Base-by-base conservation (phyloP, 805 yeast genomes). In the Blastobotrys parvus region DNA sequence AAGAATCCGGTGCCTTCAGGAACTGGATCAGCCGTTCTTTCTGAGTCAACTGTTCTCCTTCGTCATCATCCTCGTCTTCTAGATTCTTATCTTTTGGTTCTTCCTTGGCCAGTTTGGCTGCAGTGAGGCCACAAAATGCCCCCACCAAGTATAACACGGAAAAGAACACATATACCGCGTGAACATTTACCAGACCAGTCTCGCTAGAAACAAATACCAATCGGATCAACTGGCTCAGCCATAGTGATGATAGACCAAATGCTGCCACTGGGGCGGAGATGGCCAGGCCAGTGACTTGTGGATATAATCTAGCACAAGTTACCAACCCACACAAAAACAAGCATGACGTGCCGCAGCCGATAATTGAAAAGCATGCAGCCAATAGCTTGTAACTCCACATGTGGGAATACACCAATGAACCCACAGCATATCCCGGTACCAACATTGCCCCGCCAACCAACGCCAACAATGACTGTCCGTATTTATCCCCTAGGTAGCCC, bases 251-350 rank as follows among this genome's bases (percentile, higher is more conserved):
- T 23, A 87, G 56, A 1, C 97, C 98, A 60, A 82, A 89, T 49
- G 82, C 82, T 0, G 94, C 76, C 2, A 90, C 89, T 0, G 98
- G 98, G 36, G 83, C 72, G 42, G 94, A 82, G 35, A 90, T 86
- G 25, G 95, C 83, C 43, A 90, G 62, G 2, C 94, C 82, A 46
- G 86, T 84, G 38, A 71, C 70, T 32, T 75, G 67, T 0, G 94
- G 94, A 56, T 78, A 84, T n/a, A 88, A 74, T 54, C 83, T 79
- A 2, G 96, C 94, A 64, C 95, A 86, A 1, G 94, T 82, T n/a
- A 58, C 57, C n/a, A 61, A 42, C 3, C 62, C 55, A 7, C 60
- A 49, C 23, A 67, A 54, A 43, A 61, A 68, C 35, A 63, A 50
- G 15, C 67, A 58, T 1, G 69, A 59, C 7, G 70, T 63, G 21